Conservation (phyloP, 2,329 filamentous ascomycete genomes). For the Orbilia oligospora region DNA sequence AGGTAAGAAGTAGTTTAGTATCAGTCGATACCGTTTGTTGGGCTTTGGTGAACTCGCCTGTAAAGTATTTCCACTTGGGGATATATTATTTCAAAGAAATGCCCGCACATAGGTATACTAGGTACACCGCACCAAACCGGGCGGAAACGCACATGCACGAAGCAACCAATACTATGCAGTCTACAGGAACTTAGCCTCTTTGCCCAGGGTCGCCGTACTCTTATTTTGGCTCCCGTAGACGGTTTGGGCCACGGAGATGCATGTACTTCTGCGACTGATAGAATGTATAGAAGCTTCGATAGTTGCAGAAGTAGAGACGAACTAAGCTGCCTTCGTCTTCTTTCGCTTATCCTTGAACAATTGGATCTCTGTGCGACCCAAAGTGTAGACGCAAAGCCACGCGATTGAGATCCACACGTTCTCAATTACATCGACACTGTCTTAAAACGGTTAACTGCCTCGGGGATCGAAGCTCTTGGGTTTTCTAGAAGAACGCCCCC, state of each 20-base stretch:
- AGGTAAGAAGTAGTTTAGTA: background rate
- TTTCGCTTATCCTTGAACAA: slow-evolving; percentile 42
- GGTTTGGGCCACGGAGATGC: slow-evolving; percentile 46
- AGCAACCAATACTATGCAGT: slow-evolving; percentile 33
- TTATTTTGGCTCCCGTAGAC: slow-evolving; percentile 48
- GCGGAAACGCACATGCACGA: slow-evolving; percentile 18
- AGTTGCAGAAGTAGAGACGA: slow-evolving; percentile 30
- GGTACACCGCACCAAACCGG: background rate
- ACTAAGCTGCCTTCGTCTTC: slow-evolving; percentile 11
- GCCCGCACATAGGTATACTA: background rate
- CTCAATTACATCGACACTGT: slow-evolving; percentile 25
- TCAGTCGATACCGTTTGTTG: slow-evolving; percentile 36
- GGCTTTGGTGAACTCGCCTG: slow-evolving; percentile 38
- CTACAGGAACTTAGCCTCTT: slow-evolving; percentile 44
- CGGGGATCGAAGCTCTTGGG: slow-evolving; percentile 1
- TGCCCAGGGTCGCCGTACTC: slow-evolving; percentile 54
- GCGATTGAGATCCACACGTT: slow-evolving; percentile 31
- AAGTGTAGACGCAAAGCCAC: slow-evolving; percentile 48
- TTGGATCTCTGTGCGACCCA: slow-evolving; percentile 56
- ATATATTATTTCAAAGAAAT: slow-evolving; percentile 51
- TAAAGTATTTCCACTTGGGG: slow-evolving; percentile 53
- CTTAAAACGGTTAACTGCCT: slow-evolving; percentile 20
- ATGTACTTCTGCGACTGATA: slow-evolving; percentile 16
- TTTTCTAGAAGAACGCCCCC: slow-evolving; percentile 29
- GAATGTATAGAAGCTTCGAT: slow-evolving; percentile 5